Percentiles rank a stretch among this genome's conserved stretches.
Conservation (phyloP, 2,329 filamentous ascomycete species). For the Hypoxylon sp. region DNA sequence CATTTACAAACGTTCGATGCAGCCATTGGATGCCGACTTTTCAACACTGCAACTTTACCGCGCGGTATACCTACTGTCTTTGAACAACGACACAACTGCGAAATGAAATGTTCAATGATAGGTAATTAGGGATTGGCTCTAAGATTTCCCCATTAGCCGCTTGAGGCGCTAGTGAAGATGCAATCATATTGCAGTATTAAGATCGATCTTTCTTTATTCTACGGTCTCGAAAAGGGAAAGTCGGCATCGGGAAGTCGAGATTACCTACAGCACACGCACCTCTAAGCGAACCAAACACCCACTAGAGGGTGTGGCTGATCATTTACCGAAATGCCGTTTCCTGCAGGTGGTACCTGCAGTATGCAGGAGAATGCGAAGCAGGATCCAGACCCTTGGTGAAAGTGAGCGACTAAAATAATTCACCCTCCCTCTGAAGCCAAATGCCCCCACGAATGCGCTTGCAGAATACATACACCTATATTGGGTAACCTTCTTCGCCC, state of each 20-base stretch:
- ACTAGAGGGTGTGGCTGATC: slow-evolving; percentile 31
- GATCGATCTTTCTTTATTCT: slow-evolving; percentile 38
- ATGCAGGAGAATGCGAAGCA: slow-evolving; percentile 40
- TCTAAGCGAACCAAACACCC: slow-evolving; percentile 37
- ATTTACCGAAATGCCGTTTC: slow-evolving; percentile 40
- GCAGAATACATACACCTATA: slow-evolving; percentile 4
- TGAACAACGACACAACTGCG: slow-evolving; percentile 5
- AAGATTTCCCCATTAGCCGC: slow-evolving; percentile 35
- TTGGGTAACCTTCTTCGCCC: too few relatives aligned
- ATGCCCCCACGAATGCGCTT: not conserved
- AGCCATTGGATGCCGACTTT: not conserved
- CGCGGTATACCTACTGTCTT: slow-evolving; percentile 29
- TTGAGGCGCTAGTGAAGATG: slow-evolving; percentile 16
- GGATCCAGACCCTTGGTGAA: slow-evolving; percentile 25
- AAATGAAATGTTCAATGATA: slow-evolving; percentile 13
- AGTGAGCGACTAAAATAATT: slow-evolving; percentile 21
- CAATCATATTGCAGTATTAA: slow-evolving; percentile 28
- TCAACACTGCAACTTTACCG: slow-evolving; percentile 35
- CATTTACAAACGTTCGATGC: not conserved
- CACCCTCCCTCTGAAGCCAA: slow-evolving; percentile 11
- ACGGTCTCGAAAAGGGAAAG: slow-evolving; percentile 37
- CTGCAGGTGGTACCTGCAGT: slow-evolving; percentile 45
- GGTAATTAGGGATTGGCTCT: slow-evolving; percentile 11
- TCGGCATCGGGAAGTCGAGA: slow-evolving; percentile 33
- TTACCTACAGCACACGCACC: slow-evolving; percentile 34